Evolutionary conservation across 2,329 filamentous ascomycete genomes (phyloP).

Genomic region (Cladosporium sp.): DNA sequence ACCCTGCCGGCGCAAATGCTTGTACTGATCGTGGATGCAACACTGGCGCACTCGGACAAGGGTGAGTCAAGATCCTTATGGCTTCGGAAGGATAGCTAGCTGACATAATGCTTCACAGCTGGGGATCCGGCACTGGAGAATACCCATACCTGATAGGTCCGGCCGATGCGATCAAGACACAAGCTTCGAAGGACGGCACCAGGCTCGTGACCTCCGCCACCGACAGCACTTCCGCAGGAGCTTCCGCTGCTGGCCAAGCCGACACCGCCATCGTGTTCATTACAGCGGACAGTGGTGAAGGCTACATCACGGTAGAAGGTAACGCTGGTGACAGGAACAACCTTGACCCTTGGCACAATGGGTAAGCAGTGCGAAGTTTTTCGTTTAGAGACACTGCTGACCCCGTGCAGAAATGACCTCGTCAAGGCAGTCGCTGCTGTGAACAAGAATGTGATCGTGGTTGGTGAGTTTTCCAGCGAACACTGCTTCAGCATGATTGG

Average conservation of each 20-base stretch:
- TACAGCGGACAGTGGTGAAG: conserved; percentile 54
- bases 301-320: conserved; percentile 44
- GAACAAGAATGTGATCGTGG: conserved; percentile 17
- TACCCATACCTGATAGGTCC: conserved; percentile 43
- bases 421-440: conserved; percentile 42
- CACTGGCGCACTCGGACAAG: conserved; percentile 44
- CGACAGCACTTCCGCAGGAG: conserved; percentile 33
- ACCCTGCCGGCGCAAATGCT: conserved; percentile 67
- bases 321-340: conserved; percentile 46
- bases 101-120: conserved; percentile 19
- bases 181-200: conserved; percentile 32
- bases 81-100: accelerated
- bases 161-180: conserved; percentile 43
- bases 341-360: conserved; percentile 46
- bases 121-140: conserved; percentile 43
- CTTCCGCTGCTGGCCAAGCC: conserved; percentile 22
- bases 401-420: conserved; percentile 28
- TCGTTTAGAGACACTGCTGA: not conserved
- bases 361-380: not conserved
- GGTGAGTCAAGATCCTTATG: conserved; percentile 25
- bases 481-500: not conserved
- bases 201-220: conserved; percentile 30
- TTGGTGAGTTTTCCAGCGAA: not conserved
- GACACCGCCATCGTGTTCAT: conserved; percentile 58
- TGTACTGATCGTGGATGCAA: conserved; percentile 74